These are phyloP conservation scores for Phytophthora litchii DNA, from an alignment of 352 stramenopile species.

Conservation along the genomic window DNA sequence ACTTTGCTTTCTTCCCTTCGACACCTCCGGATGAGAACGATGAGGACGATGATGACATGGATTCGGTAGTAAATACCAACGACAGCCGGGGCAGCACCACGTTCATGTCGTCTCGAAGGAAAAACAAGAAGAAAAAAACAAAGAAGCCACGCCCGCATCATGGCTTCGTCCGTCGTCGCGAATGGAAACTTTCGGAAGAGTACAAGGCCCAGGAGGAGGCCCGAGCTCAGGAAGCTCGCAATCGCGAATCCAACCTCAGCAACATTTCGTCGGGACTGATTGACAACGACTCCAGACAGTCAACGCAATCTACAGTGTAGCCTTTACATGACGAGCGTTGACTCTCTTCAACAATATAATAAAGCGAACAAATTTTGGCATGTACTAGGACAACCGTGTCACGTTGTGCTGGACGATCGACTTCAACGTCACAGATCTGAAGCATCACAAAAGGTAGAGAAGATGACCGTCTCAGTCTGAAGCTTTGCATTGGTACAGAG, in stretches of 20 bases:
- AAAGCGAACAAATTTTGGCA: slow-evolving; percentile 14
- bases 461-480: not conserved
- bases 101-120: slow-evolving; percentile 37
- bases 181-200: slow-evolving; percentile 73
- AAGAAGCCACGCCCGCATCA: slow-evolving; percentile 61
- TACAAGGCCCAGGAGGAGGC: slow-evolving; percentile 54
- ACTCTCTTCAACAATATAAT: slow-evolving; percentile 12
- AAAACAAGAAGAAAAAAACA: slow-evolving; percentile 48
- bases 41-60: slow-evolving; percentile 32
- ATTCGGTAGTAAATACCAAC: slow-evolving; percentile 8
- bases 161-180: slow-evolving; percentile 71
- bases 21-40: slow-evolving; percentile 36
- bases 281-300: slow-evolving; percentile 39
- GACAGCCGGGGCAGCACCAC: slow-evolving; percentile 29
- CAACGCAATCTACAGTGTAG: slow-evolving; percentile 4
- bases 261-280: slow-evolving; percentile 43
- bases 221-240: slow-evolving; percentile 3
- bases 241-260: slow-evolving; percentile 38
- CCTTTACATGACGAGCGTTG: not conserved
- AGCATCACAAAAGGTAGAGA: not conserved
- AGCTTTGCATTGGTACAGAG: slow-evolving; percentile 11
- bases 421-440: too few relatives aligned
- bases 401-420: too few relatives aligned
- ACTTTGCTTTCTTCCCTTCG: slow-evolving; percentile 85
- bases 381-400: too few relatives aligned